Evolutionary conservation across 805 yeast species (phyloP).

Genomic region (Candida methanosorbosa): DNA sequence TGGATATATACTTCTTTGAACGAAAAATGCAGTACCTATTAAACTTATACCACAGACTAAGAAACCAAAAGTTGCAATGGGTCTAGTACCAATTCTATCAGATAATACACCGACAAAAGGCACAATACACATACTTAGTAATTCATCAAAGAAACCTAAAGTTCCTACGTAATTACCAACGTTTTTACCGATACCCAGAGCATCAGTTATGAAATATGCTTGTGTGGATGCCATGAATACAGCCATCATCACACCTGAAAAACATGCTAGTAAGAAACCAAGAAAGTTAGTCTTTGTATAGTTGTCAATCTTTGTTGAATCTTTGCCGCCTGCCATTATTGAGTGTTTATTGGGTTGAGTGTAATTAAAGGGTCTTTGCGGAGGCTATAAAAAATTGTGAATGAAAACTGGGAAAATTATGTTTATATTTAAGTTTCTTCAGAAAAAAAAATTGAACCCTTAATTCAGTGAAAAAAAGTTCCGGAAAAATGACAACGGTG

Average conservation of each 20-base stretch:
- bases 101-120: slow-evolving; percentile 58
- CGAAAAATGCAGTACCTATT: slow-evolving; percentile 38
- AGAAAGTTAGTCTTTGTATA: slow-evolving; percentile 17
- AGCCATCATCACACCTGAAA: slow-evolving; percentile 15
- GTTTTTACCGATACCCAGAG: slow-evolving; percentile 15
- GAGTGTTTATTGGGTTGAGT: too few species aligned
- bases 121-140: slow-evolving; percentile 40
- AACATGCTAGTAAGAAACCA: slow-evolving; percentile 15
- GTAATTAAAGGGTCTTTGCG: too few species aligned
- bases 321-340: too few species aligned
- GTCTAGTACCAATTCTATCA: slow-evolving; percentile 55
- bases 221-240: slow-evolving; percentile 23
- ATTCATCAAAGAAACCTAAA: slow-evolving; percentile 50
- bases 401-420: too few species aligned
- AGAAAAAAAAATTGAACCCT: too few species aligned
- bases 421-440: too few species aligned
- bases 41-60: slow-evolving; percentile 37
- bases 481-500: too few species aligned
- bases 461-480: too few species aligned
- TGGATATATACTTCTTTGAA: slow-evolving; percentile 33
- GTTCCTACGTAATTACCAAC: slow-evolving; percentile 40
- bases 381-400: too few species aligned
- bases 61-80: slow-evolving; percentile 41
- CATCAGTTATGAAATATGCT: slow-evolving; percentile 24
- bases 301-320: too few species aligned